Evolutionary conservation across 2,329 filamentous ascomycete genomes (phyloP).

Genomic region (Colletotrichum graminicola): DNA sequence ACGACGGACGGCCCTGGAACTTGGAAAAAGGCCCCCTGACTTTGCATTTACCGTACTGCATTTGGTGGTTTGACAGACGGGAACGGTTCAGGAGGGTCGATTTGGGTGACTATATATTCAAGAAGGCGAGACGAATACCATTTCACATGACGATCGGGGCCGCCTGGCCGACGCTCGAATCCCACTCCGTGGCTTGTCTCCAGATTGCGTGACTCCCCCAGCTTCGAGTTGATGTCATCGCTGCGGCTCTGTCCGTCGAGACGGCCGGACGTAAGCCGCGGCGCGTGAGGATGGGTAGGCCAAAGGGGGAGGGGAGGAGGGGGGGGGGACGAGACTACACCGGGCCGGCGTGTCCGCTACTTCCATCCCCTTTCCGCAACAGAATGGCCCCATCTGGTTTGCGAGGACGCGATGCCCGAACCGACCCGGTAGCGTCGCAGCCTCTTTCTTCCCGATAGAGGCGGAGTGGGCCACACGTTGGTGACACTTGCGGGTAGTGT

Average conservation of each 20-base stretch:
- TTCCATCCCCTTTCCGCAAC: not conserved
- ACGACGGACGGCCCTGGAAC: not conserved
- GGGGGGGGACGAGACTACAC: no score
- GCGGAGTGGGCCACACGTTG: not conserved
- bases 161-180: not conserved
- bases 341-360: not conserved
- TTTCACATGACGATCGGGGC: not conserved
- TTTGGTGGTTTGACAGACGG: not conserved
- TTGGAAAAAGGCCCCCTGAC: not conserved
- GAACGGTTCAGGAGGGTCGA: not conserved
- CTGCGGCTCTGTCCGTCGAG: not conserved
- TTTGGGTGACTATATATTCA: not conserved
- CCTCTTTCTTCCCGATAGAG: not conserved
- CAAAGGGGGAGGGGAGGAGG: no score
- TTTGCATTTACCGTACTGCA: not conserved
- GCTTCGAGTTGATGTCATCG: not conserved
- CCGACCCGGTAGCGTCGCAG: not conserved
- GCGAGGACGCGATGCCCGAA: not conserved
- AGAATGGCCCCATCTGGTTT: not conserved
- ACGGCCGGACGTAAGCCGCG: not conserved
- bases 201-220: not conserved
- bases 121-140: not conserved
- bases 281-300: no score
- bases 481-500: not conserved
- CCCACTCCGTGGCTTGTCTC: not conserved